Evolutionary conservation across 345 rosid species (phyloP), one percentile per base, ranked within the genome.

Genomic region (Populus alba): DNA sequence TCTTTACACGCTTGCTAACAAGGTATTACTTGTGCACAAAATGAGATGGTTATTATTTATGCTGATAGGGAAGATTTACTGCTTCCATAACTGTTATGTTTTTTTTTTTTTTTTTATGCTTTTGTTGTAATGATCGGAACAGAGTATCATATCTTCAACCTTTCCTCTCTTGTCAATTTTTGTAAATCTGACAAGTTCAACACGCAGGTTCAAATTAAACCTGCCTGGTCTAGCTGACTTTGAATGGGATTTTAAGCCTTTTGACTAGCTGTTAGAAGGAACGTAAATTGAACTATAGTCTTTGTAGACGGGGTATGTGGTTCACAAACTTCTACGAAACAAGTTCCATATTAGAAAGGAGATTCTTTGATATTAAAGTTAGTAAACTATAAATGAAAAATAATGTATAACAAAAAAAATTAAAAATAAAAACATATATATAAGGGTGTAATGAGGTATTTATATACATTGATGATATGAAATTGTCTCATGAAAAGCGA

Each of bases 1-100:
- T 83, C 97, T 95, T 72, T 92, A 92, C 89, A 91, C 92, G 98
- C 97, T 95, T 78, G 99, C 99, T 38, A 93, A 95, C 87, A 95
- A 93, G 98, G 99, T 93, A 87, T 12, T 23, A 31, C 11, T n/a
- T 41, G 51, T 37, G 41, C 20, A 62, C 1, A 39, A 17, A 74
- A 39, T 16, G 16, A 4, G 12, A 61, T 74, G 51, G 17, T 61
- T 37, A 15, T 25, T 74, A 37, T 53, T 13, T 25, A 27, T 74
- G 22, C 37, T 45, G 37, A 25, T 8, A 33, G 29, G 15, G 55
- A 10, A 72, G 45, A n/a, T 61, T 73, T 6, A 39, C 17, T 63
- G 41, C 41, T 43, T 38, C 22, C n/a, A 41, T 39, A 63, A 65
- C 66, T 63, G 22, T 39, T 63, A 62, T 39, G 1, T 11, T 39